phyloP scores from a whole-genome alignment of 2,329 filamentous ascomycete species.

The Ceratocystis cacaofunesta region DNA sequence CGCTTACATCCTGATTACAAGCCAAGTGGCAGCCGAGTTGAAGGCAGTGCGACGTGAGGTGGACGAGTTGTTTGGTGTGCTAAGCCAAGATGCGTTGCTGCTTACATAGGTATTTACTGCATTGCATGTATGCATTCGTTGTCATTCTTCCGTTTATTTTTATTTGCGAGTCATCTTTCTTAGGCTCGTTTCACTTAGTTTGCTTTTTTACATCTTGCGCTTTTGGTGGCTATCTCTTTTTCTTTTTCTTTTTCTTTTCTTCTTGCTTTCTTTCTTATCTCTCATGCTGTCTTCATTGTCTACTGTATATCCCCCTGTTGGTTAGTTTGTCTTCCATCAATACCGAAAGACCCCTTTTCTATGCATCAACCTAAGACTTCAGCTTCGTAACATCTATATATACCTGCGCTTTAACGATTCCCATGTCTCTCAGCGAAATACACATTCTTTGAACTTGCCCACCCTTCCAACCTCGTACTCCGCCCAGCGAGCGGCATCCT shows the following conservation, averaged over 20 bases:
- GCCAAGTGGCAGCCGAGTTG: conserved; percentile 51
- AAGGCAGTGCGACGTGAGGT: conserved; percentile 45
- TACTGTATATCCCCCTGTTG: neutral
- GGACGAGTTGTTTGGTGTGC: conserved; percentile 46
- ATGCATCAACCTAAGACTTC: neutral
- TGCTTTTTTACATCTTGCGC: neutral
- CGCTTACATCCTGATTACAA: conserved; percentile 64
- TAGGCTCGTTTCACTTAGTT: neutral
- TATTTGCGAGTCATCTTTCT: neutral
- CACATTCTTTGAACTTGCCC: conserved; percentile 48
- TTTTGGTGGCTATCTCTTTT: neutral
- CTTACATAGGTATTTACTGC: conserved; percentile 30
- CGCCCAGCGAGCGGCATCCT: conserved; percentile 63
- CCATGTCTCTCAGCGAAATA: conserved; percentile 29
- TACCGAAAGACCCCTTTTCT: neutral
- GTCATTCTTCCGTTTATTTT: neutral
- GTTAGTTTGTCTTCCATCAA: neutral
- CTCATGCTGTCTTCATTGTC: neutral
- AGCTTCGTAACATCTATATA: neutral
- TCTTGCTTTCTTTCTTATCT: neutral
- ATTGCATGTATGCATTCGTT: neutral
- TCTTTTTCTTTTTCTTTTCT: neutral
- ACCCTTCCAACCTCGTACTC: conserved; percentile 63
- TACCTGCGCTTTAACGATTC: neutral
- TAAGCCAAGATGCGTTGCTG: conserved; percentile 44